These are phyloP conservation scores for Amphibolis antarctica DNA, from an alignment of 106 monocot species.

Conservation along the genomic window DNA sequence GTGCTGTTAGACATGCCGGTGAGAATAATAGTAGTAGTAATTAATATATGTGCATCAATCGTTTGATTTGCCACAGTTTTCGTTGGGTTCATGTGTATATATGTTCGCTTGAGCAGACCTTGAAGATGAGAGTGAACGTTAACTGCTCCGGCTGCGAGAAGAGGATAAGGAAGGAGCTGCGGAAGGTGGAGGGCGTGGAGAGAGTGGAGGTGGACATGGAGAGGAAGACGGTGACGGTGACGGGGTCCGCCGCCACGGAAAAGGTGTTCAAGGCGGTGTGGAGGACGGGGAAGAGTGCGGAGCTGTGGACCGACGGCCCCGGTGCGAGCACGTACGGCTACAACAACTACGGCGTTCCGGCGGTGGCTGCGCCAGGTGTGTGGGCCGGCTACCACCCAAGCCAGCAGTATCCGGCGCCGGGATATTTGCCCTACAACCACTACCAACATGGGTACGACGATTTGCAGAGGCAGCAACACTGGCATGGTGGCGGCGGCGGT, in stretches of 20 bases:
- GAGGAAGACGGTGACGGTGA: conserved; percentile 72
- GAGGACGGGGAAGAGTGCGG: conserved; percentile 61
- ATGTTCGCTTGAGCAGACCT: too few relatives aligned
- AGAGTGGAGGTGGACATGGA: conserved; percentile 63
- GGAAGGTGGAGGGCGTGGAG: conserved; percentile 41
- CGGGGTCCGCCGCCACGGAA: conserved; percentile 52
- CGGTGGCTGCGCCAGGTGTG: not conserved
- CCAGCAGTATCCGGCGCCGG: too few relatives aligned
- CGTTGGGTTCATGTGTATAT: too few relatives aligned
- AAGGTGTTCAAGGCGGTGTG: conserved; percentile 66
- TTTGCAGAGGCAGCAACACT: not conserved
- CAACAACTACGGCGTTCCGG: conserved; percentile 3
- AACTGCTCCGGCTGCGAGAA: conserved; percentile 53
- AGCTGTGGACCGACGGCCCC: conserved; percentile 47
- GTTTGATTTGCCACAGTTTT: too few relatives aligned
- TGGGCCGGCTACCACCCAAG: conserved; percentile 7
- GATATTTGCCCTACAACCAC: conserved; percentile 59
- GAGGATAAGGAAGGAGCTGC: conserved; percentile 35
- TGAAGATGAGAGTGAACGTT: conserved; percentile 69
- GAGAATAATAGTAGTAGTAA: too few relatives aligned
- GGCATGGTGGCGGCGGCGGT: not conserved
- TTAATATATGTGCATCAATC: too few relatives aligned
- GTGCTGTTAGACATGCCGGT: too few relatives aligned
- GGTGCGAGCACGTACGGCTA: conserved; percentile 13
- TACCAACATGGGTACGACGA: conserved; percentile 47